A percentile compares a stretch with the other conserved stretches of the same genome.
Evolutionary conservation across 208 protist species (phyloP).

Genomic region (Trypanosoma conorhini): DNA sequence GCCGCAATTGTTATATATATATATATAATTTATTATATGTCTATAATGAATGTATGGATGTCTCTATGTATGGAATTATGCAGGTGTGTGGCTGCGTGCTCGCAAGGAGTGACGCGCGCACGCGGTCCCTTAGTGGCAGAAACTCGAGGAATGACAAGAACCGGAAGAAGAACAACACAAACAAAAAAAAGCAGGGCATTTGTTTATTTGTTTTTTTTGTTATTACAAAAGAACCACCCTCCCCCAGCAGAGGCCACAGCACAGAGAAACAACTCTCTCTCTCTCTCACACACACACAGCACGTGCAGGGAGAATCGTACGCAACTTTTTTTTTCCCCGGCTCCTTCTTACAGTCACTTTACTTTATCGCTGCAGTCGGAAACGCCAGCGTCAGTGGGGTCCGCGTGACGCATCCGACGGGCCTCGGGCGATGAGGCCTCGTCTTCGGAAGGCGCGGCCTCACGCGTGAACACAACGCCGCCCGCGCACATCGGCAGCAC

Average conservation of each 20-base stretch:
- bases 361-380: background rate
- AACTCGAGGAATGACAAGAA: constrained; percentile 5
- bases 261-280: constrained; percentile 5
- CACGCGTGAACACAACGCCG: constrained; percentile 31
- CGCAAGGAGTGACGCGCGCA: background rate
- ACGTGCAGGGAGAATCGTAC: background rate
- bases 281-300: background rate
- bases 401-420: background rate
- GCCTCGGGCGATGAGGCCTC: constrained; percentile 1
- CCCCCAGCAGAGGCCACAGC: constrained; percentile 1
- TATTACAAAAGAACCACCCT: background rate
- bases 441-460: background rate
- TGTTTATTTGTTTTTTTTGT: background rate
- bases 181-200: background rate
- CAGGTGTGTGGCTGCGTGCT: background rate
- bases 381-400: background rate
- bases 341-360: background rate
- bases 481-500: constrained; percentile 43
- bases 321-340: too few relatives aligned
- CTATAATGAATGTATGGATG: background rate
- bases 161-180: background rate
- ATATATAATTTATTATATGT: background rate
- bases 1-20: background rate
- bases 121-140: background rate
- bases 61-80: background rate